These are phyloP conservation scores for Hypoxylon sp. DNA, from an alignment of 2,329 filamentous ascomycete genomes.

Conservation along the genomic window DNA sequence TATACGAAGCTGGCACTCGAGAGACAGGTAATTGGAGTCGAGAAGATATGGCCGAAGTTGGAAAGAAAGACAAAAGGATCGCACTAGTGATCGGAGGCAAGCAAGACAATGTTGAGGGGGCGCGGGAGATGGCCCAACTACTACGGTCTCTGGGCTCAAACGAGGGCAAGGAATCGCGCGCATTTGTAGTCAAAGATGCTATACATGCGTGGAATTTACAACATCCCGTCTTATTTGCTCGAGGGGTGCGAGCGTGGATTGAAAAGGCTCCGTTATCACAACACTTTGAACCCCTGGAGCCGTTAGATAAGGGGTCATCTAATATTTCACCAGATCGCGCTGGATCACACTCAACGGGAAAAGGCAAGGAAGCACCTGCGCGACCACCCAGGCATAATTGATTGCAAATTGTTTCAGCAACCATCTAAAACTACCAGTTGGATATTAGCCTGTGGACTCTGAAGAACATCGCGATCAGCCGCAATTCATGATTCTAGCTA, in stretches of 20 bases:
- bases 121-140: conserved; percentile 51
- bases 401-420: no score
- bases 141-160: conserved; percentile 45
- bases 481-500: no score
- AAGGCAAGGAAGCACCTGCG: not conserved
- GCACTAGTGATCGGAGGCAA: conserved; percentile 49
- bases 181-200: conserved; percentile 55
- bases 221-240: conserved; percentile 58
- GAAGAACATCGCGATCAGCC: not conserved
- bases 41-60: conserved; percentile 51
- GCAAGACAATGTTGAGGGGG: conserved; percentile 55
- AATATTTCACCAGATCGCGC: not conserved
- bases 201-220: conserved; percentile 61
- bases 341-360: not conserved
- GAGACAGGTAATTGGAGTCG: conserved; percentile 49
- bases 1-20: conserved; percentile 35
- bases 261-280: conserved; percentile 50
- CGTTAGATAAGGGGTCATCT: not conserved
- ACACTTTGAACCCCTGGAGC: conserved; percentile 42
- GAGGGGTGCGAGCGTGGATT: conserved; percentile 57
- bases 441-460: not conserved
- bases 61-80: conserved; percentile 49
- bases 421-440: not conserved
- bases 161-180: conserved; percentile 49
- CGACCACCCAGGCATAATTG: not conserved